These are phyloP conservation scores for Cryptococcus deneoformans DNA, from an alignment of 1,284 basidiomycete genomes.

Conservation along the genomic window DNA sequence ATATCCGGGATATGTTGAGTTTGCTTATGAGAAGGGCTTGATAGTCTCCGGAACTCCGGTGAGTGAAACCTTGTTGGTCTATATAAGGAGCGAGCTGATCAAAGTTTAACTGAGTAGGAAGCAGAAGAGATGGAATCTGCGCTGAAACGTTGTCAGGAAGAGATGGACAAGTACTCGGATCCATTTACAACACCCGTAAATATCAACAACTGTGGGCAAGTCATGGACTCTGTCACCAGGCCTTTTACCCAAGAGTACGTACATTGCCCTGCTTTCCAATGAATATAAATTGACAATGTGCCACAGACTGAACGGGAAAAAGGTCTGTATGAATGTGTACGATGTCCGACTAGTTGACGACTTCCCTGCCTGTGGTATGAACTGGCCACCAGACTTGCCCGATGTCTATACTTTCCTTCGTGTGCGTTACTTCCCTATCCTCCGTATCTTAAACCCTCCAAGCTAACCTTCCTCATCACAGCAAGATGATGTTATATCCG, in stretches of 20 bases:
- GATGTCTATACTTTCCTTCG: conserved; percentile 76
- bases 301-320: conserved; percentile 63
- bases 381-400: conserved; percentile 90
- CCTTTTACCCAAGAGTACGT: conserved; percentile 63
- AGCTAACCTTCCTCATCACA: conserved; percentile 34
- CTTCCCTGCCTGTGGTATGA: conserved; percentile 91
- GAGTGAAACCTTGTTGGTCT: no score
- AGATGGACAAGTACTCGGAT: conserved; percentile 54
- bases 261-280: no score
- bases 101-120: conserved; percentile 21
- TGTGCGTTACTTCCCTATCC: conserved; percentile 53
- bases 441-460: neutral
- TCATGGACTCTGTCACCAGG: conserved; percentile 63
- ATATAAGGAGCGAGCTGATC: no score
- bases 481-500: conserved; percentile 73
- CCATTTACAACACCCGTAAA: conserved; percentile 58
- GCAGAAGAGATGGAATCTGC: conserved; percentile 63
- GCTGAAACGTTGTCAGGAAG: conserved; percentile 63
- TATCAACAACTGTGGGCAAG: conserved; percentile 61
- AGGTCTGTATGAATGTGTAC: conserved; percentile 91
- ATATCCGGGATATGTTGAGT: conserved; percentile 88
- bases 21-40: conserved; percentile 73
- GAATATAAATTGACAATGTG: neutral
- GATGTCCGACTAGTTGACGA: conserved; percentile 86
- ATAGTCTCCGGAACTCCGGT: neutral